These are phyloP conservation scores for Entomortierella lignicola DNA, from an alignment of 192 early-diverging fungal genomes.

Conservation along the genomic window DNA sequence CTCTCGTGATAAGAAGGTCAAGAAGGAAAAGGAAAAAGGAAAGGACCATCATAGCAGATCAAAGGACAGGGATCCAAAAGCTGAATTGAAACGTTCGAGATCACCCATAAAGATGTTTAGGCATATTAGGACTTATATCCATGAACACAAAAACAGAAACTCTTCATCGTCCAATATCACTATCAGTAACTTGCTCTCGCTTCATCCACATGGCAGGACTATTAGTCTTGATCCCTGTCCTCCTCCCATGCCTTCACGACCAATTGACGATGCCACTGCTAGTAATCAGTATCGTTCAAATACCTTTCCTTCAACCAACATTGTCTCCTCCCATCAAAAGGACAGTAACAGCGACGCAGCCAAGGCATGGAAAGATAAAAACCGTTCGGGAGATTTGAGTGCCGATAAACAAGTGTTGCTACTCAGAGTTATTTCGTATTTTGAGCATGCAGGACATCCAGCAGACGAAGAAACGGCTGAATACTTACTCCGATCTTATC, in stretches of 20 bases:
- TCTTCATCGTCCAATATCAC: not conserved
- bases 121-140: constrained; percentile 44
- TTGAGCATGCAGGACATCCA: constrained; percentile 49
- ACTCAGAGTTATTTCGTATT: constrained; percentile 47
- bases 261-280: constrained; percentile 7
- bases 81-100: constrained; percentile 36
- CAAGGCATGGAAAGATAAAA: not conserved
- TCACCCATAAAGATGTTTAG: constrained; percentile 50
- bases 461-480: constrained; percentile 52
- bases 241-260: constrained; percentile 27
- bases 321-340: constrained; percentile 4
- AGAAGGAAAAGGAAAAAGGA: not conserved
- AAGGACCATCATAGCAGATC: not conserved
- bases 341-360: not conserved
- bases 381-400: constrained; percentile 7
- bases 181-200: not conserved
- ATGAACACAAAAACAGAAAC: constrained; percentile 38
- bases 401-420: constrained; percentile 43
- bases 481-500: constrained; percentile 38
- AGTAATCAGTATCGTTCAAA: constrained; percentile 24
- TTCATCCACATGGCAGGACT: not conserved
- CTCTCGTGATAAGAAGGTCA: not conserved
- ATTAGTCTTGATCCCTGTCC: constrained; percentile 15
- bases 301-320: constrained; percentile 28
- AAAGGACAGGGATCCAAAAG: not conserved